phyloP scores from a whole-genome alignment of 352 stramenopile genomes.

The Phytophthora gonapodyides region DNA sequence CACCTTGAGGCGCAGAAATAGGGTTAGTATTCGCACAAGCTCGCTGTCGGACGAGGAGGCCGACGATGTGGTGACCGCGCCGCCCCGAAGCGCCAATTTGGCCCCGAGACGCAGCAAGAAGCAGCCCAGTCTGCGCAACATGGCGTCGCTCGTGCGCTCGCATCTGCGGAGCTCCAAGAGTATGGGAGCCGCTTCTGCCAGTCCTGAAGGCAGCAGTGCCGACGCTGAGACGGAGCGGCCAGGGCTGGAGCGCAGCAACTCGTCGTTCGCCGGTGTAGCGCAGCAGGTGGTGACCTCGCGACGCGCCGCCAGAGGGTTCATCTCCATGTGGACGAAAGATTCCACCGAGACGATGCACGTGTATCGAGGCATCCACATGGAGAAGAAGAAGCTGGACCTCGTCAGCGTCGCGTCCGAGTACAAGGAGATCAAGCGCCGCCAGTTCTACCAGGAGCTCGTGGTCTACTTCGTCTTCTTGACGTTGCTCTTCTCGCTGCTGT shows the following conservation, averaged over 20 bases:
- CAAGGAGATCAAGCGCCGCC: conserved; percentile 85
- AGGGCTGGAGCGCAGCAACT: conserved; percentile 36
- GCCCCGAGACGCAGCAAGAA: conserved; percentile 39
- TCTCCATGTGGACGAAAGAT: conserved; percentile 77
- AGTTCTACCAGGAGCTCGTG: conserved; percentile 90
- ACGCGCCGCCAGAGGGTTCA: conserved; percentile 70
- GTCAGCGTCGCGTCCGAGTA: conserved; percentile 77
- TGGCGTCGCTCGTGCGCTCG: conserved; percentile 64
- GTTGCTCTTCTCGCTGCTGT: conserved; percentile 80
- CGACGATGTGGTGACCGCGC: conserved; percentile 24
- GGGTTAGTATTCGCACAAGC: conserved; percentile 25
- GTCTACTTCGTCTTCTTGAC: conserved; percentile 83
- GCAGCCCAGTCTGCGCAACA: conserved; percentile 63
- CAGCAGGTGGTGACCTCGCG: conserved; percentile 74
- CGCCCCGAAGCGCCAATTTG: conserved; percentile 12
- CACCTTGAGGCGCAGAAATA: conserved; percentile 44
- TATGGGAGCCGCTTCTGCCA: not conserved
- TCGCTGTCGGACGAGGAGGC: conserved; percentile 42
- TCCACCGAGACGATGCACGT: conserved; percentile 51
- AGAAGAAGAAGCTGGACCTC: conserved; percentile 90
- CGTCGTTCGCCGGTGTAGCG: conserved; percentile 75
- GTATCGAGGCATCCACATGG: conserved; percentile 87
- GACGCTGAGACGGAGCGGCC: conserved; percentile 9
- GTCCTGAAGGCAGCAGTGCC: conserved; percentile 4
- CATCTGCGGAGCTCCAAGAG: conserved; percentile 56